These are phyloP conservation scores for Conidiobolus incongruus DNA, from an alignment of 371 early-diverging fungal genomes.

Conservation along the genomic window DNA sequence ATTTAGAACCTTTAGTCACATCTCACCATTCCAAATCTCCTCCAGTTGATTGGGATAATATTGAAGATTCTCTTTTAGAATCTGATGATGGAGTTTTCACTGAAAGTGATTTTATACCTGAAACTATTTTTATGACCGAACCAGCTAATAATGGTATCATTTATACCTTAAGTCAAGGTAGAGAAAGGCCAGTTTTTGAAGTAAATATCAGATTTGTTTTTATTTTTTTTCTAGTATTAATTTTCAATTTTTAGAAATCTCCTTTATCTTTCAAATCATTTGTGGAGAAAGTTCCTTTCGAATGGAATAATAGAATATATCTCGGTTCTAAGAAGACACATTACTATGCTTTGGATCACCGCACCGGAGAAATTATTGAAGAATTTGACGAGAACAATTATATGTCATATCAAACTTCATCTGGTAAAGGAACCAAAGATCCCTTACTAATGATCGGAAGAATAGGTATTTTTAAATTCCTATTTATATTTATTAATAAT, in stretches of 20 bases:
- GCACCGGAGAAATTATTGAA: constrained; percentile 30
- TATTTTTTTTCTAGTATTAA: neutral
- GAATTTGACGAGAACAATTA: constrained; percentile 23
- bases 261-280: constrained; percentile 45
- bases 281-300: constrained; percentile 30
- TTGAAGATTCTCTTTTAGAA: neutral
- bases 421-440: constrained; percentile 3
- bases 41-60: neutral
- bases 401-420: constrained; percentile 2
- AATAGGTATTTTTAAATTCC: constrained; percentile 15
- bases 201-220: constrained; percentile 7
- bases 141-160: constrained; percentile 49
- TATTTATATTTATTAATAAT: constrained; percentile 6
- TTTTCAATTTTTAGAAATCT: constrained; percentile 22
- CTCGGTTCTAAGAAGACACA: constrained; percentile 37
- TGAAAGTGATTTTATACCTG: neutral
- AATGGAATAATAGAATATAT: constrained; percentile 29
- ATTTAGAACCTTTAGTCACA: constrained; percentile 4
- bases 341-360: constrained; percentile 44
- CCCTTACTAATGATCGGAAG: constrained; percentile 10
- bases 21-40: neutral
- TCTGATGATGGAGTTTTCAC: neutral
- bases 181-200: constrained; percentile 24
- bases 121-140: constrained; percentile 46
- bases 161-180: constrained; percentile 31